Conservation (phyloP, 2,329 filamentous ascomycete species). For the Ramularia collo-cygni region DNA sequence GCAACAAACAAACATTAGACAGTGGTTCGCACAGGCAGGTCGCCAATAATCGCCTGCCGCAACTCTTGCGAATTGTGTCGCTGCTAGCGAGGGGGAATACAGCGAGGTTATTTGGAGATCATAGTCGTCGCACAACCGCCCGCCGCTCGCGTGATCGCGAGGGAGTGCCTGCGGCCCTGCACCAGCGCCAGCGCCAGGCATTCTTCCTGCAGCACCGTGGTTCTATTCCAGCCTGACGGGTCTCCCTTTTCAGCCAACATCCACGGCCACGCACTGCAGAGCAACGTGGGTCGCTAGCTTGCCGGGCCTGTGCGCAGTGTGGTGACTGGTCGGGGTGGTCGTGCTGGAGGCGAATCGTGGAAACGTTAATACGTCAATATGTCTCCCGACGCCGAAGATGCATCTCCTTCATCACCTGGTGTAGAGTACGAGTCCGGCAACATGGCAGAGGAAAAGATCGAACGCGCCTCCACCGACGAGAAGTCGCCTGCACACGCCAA, state of each 20-base stretch:
- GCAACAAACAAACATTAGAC: background rate
- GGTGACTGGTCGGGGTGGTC: constrained; percentile 27
- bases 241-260: constrained; percentile 12
- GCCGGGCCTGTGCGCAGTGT: constrained; percentile 28
- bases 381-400: constrained; percentile 44
- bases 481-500: constrained; percentile 29
- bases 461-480: constrained; percentile 34
- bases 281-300: constrained; percentile 35
- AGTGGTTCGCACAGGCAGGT: too few species aligned
- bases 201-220: constrained; percentile 10
- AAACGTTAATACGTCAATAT: constrained; percentile 45
- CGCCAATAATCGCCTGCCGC: too few species aligned
- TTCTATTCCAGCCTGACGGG: constrained; percentile 14
- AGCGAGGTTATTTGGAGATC: constrained; percentile 7
- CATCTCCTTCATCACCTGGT: constrained; percentile 41
- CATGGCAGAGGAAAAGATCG: constrained; percentile 39
- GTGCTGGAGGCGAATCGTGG: constrained; percentile 18
- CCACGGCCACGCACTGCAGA: constrained; percentile 17
- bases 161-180: constrained; percentile 1
- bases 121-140: constrained; percentile 10
- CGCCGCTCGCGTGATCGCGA: constrained; percentile 14
- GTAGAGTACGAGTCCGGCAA: constrained; percentile 33
- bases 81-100: constrained; percentile 1
- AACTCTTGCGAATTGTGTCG: too few species aligned
- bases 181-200: constrained; percentile 6